Evolutionary conservation across 208 protist genomes (phyloP).

Genomic region (Plasmodiophora brassicae): DNA sequence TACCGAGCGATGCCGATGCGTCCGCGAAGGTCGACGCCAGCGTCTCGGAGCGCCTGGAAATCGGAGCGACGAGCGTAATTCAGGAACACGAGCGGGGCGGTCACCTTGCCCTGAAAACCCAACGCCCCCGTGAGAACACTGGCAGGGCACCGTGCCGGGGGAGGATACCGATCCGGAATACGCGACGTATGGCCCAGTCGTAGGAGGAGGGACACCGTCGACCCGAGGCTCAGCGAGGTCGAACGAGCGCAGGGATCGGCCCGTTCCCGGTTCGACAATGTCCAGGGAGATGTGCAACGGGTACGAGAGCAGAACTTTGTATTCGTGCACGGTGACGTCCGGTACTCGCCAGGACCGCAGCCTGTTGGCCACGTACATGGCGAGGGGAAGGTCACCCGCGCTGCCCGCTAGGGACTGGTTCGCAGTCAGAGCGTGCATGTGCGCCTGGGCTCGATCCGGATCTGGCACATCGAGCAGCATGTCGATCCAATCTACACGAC

Average conservation of each 20-base stretch:
- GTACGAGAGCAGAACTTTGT: neutral
- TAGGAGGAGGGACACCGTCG: neutral
- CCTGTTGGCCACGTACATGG: neutral
- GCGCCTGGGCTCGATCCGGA: neutral
- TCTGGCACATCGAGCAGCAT: neutral
- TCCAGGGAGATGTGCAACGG: neutral
- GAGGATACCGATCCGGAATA: neutral
- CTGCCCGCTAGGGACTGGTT: neutral
- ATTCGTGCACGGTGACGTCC: neutral
- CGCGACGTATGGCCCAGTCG: neutral
- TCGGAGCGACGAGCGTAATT: conserved; percentile 32
- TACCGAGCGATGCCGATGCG: conserved; percentile 9
- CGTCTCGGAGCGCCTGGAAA: neutral
- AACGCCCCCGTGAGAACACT: neutral
- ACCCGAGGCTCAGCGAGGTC: neutral
- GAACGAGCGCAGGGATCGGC: neutral
- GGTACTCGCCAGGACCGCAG: neutral
- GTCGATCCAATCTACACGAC: neutral
- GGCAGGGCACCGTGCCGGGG: neutral
- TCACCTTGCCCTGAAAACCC: neutral
- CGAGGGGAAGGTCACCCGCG: neutral
- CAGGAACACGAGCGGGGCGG: conserved; percentile 15
- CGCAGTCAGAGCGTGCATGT: neutral
- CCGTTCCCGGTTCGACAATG: neutral
- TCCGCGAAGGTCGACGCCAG: neutral